Conservation (phyloP, 164 flowering plant species). For the Aristolochia californica region DNA sequence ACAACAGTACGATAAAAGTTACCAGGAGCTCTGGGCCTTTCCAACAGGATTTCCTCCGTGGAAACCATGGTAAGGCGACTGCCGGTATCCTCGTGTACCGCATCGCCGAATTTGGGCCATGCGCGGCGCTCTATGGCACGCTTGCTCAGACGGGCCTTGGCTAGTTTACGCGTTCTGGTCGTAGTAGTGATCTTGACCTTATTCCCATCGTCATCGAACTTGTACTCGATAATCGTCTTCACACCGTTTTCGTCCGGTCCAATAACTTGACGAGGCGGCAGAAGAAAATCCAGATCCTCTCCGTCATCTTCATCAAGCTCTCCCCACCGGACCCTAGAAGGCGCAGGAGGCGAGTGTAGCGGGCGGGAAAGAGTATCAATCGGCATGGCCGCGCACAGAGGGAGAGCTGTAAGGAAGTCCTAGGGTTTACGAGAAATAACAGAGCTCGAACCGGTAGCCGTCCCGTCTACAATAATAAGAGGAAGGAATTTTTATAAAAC, state of each 20-base stretch:
- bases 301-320: constrained; percentile 63
- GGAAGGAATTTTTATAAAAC: no score
- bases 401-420: no score
- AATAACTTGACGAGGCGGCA: constrained; percentile 58
- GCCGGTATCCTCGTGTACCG: constrained; percentile 58
- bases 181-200: constrained; percentile 77
- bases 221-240: constrained; percentile 68
- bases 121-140: constrained; percentile 66
- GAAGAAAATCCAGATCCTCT: constrained; percentile 58
- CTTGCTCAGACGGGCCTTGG: constrained; percentile 64
- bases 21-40: constrained; percentile 76
- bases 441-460: no score
- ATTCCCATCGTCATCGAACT: constrained; percentile 61
- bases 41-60: constrained; percentile 78
- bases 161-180: constrained; percentile 55
- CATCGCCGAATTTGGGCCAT: constrained; percentile 85
- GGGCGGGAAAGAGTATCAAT: neutral
- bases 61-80: constrained; percentile 70
- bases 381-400: no score
- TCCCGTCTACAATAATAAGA: no score
- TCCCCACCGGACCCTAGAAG: constrained; percentile 20
- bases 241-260: constrained; percentile 79
- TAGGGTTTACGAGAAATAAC: no score
- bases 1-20: neutral
- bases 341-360: neutral